A percentile compares a stretch with the other conserved stretches of the same genome.
phyloP scores from a whole-genome alignment of 2,329 filamentous ascomycete species.

The Cladosporium sp. region DNA sequence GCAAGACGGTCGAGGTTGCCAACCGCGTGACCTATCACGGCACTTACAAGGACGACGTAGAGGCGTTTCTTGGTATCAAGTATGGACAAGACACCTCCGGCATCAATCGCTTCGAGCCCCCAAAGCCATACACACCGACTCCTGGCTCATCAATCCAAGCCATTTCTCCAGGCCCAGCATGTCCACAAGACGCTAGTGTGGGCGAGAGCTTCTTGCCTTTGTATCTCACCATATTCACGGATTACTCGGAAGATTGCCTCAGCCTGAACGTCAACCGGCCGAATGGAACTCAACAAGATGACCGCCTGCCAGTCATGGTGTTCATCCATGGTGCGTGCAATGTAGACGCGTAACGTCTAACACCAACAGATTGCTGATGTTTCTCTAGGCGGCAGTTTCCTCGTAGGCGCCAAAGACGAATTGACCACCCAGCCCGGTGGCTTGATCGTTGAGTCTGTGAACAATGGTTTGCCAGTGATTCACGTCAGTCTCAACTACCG shows the following conservation, averaged over 20 bases:
- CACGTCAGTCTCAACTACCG: slow-evolving; percentile 27
- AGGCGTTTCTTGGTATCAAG: slow-evolving; percentile 32
- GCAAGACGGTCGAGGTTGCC: slow-evolving; percentile 6
- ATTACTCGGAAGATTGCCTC: slow-evolving; percentile 28
- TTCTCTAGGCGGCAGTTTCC: slow-evolving; percentile 20
- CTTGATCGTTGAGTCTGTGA: slow-evolving; percentile 43
- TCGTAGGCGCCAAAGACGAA: slow-evolving; percentile 24
- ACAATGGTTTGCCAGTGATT: slow-evolving; percentile 34
- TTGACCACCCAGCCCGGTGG: slow-evolving; percentile 40
- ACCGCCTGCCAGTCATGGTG: slow-evolving; percentile 35
- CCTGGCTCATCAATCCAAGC: slow-evolving; percentile 25
- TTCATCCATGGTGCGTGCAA: slow-evolving; percentile 21
- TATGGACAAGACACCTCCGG: slow-evolving; percentile 31
- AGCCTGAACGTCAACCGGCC: slow-evolving; percentile 25
- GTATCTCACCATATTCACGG: slow-evolving; percentile 2
- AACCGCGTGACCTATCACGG: slow-evolving; percentile 24
- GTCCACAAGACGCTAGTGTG: slow-evolving; percentile 21
- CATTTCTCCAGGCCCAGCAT: slow-evolving; percentile 28
- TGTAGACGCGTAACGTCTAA: too few relatives aligned
- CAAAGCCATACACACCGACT: slow-evolving; percentile 20
- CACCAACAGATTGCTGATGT: neutral
- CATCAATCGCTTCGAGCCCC: slow-evolving; percentile 29
- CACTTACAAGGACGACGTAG: slow-evolving; percentile 22
- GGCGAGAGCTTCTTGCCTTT: slow-evolving; percentile 8
- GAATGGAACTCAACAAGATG: slow-evolving; percentile 20